phyloP scores from a whole-genome alignment of 2,329 filamentous ascomycete genomes.

The Sordariomycetes sp. region DNA sequence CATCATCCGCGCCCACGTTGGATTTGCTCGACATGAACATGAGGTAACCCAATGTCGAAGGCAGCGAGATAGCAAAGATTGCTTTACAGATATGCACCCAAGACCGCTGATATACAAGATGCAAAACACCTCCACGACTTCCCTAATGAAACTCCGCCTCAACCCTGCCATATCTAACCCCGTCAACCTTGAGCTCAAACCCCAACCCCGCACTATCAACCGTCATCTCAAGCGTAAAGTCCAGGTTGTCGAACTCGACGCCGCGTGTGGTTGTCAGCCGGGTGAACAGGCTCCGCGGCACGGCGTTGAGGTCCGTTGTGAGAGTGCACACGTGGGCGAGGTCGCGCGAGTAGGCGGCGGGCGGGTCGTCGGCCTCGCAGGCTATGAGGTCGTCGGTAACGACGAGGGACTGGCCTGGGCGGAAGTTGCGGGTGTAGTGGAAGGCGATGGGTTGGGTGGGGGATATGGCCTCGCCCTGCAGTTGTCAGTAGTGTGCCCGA shows the following conservation, averaged over 20 bases:
- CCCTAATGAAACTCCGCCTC: slow-evolving; percentile 59
- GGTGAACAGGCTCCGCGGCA: slow-evolving; percentile 62
- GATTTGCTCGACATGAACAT: too few species aligned
- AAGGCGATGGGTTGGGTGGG: slow-evolving; percentile 65
- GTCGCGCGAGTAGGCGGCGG: slow-evolving; percentile 42
- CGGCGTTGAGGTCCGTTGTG: slow-evolving; percentile 66
- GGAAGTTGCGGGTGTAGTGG: slow-evolving; percentile 77
- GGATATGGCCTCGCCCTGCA: slow-evolving; percentile 59
- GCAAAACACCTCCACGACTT: neutral
- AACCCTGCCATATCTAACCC: slow-evolving; percentile 62
- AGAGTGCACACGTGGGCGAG: slow-evolving; percentile 66
- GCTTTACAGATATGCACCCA: neutral
- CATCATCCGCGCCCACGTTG: too few species aligned
- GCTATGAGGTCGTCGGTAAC: slow-evolving; percentile 74
- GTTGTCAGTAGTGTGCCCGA: neutral
- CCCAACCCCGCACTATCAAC: slow-evolving; percentile 64
- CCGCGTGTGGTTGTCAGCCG: slow-evolving; percentile 65
- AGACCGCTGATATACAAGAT: neutral
- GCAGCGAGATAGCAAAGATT: too few species aligned
- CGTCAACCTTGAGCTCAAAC: slow-evolving; percentile 70
- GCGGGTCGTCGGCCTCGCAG: slow-evolving; percentile 56
- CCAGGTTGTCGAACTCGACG: slow-evolving; percentile 69
- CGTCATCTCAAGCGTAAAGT: slow-evolving; percentile 74
- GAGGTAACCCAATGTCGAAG: too few species aligned
- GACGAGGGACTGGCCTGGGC: slow-evolving; percentile 60